Percentiles rank a stretch among this genome's conserved stretches.
These are phyloP conservation scores for Pseudotsuga menziesii DNA, from an alignment of 75 land plant species.

Conservation along the genomic window DNA sequence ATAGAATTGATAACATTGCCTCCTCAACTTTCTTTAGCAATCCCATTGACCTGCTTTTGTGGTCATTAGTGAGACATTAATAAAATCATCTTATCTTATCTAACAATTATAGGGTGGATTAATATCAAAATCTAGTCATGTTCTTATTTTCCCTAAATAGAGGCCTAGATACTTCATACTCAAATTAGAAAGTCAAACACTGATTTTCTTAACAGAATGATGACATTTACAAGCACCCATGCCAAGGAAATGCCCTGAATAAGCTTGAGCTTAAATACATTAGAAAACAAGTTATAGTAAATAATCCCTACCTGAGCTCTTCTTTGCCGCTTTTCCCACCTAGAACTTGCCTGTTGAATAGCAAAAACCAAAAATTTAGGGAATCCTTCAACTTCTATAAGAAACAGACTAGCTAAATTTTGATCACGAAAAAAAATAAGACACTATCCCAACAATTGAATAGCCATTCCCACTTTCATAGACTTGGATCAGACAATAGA, in stretches of 20 bases:
- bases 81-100: no score
- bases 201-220: background rate
- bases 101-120: background rate
- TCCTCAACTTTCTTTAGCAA: background rate
- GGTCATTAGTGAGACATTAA: no score
- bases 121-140: background rate
- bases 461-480: background rate
- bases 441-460: background rate
- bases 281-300: background rate
- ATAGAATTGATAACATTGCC: background rate
- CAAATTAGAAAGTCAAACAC: background rate
- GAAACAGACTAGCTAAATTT: background rate
- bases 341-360: constrained; percentile 53
- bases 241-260: background rate
- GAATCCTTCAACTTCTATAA: background rate
- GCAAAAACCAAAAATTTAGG: background rate
- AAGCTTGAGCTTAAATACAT: background rate
- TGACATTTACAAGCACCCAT: background rate
- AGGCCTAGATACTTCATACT: background rate
- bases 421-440: background rate
- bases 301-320: constrained; percentile 62
- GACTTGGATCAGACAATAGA: background rate
- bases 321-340: constrained; percentile 88
- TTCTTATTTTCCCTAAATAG: background rate
- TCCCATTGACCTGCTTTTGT: no score